Evolutionary conservation across 1,284 basidiomycete genomes (phyloP).

Genomic region (Leccinum pachyderme): DNA sequence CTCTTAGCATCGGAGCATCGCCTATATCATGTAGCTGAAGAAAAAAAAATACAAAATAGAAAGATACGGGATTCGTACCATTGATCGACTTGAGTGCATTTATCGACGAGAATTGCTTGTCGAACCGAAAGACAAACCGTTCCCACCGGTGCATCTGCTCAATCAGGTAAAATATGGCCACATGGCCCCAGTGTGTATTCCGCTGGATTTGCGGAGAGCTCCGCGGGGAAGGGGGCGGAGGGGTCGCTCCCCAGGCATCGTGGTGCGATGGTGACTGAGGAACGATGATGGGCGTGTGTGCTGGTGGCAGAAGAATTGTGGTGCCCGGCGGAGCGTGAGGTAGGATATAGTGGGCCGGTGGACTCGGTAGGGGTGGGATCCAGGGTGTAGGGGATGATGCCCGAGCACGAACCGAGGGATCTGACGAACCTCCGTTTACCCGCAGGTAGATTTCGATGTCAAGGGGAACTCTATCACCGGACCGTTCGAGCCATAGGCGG

Average conservation of each 20-base stretch:
- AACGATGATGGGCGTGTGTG: slow-evolving; percentile 38
- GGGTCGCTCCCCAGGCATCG: slow-evolving; percentile 29
- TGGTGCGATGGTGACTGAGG: slow-evolving; percentile 37
- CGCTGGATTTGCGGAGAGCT: slow-evolving; percentile 33
- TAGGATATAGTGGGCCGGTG: slow-evolving; percentile 39
- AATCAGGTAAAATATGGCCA: slow-evolving; percentile 71
- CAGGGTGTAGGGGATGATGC: slow-evolving; percentile 39
- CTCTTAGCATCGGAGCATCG: slow-evolving; percentile 64
- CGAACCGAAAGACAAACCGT: slow-evolving; percentile 73
- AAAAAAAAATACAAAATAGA: neutral
- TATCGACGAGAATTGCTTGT: slow-evolving; percentile 69
- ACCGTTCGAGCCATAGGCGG: slow-evolving; percentile 75
- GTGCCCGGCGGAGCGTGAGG: slow-evolving; percentile 37
- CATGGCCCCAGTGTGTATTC: slow-evolving; percentile 72
- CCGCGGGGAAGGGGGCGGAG: slow-evolving; percentile 27
- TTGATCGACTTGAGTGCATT: slow-evolving; percentile 64
- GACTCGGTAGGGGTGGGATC: slow-evolving; percentile 37
- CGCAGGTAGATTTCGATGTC: slow-evolving; percentile 76
- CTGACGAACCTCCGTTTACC: slow-evolving; percentile 37
- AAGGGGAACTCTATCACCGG: slow-evolving; percentile 61
- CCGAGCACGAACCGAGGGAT: slow-evolving; percentile 24
- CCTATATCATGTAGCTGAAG: slow-evolving; percentile 39
- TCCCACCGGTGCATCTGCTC: slow-evolving; percentile 79
- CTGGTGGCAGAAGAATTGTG: slow-evolving; percentile 36
- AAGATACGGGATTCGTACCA: slow-evolving; percentile 42